These are phyloP conservation scores for Grosmannia penicillata DNA, from an alignment of 2,329 filamentous ascomycete genomes.

Conservation along the genomic window DNA sequence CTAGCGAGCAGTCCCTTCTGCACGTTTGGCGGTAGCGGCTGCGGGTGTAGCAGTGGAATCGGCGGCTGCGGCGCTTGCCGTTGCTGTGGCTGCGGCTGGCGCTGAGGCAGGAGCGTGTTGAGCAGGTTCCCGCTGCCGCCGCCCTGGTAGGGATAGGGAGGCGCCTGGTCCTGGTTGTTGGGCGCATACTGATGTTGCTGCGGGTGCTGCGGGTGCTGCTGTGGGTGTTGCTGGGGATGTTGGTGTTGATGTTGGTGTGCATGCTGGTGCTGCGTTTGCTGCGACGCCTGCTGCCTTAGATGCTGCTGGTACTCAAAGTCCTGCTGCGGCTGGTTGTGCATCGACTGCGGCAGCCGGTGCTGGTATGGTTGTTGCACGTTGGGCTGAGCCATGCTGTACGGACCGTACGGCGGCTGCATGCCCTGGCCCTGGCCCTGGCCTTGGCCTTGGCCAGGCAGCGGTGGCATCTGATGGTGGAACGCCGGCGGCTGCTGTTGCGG, in stretches of 20 bases:
- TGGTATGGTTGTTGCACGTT: slow-evolving; percentile 1
- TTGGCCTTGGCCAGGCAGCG: too few species aligned
- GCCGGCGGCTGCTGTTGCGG: slow-evolving; percentile 2
- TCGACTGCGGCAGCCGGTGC: not conserved
- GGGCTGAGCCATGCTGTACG: not conserved
- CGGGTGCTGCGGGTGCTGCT: not conserved
- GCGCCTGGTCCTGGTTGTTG: not conserved
- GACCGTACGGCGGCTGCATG: not conserved
- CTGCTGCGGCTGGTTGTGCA: not conserved
- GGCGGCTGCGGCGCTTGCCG: slow-evolving; percentile 5
- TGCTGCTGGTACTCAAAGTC: not conserved
- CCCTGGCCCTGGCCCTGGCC: not conserved
- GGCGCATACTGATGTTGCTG: not conserved
- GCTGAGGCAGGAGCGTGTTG: not conserved
- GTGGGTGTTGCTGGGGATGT: slow-evolving; percentile 1
- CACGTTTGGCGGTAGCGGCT: slow-evolving; percentile 39
- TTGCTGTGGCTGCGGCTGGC: not conserved
- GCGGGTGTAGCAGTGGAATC: slow-evolving; percentile 26
- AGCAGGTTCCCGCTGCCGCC: too few species aligned
- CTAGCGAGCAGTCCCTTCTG: slow-evolving; percentile 36
- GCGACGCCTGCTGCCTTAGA: not conserved
- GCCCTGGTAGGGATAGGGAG: not conserved
- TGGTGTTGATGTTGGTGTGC: not conserved
- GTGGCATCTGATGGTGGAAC: slow-evolving; percentile 3
- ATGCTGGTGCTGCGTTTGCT: not conserved